A percentile compares a stretch with the other conserved stretches of the same genome.
Evolutionary conservation across 768 basidiomycete genomes (phyloP).

Genomic region (Lentinula raphanica): DNA sequence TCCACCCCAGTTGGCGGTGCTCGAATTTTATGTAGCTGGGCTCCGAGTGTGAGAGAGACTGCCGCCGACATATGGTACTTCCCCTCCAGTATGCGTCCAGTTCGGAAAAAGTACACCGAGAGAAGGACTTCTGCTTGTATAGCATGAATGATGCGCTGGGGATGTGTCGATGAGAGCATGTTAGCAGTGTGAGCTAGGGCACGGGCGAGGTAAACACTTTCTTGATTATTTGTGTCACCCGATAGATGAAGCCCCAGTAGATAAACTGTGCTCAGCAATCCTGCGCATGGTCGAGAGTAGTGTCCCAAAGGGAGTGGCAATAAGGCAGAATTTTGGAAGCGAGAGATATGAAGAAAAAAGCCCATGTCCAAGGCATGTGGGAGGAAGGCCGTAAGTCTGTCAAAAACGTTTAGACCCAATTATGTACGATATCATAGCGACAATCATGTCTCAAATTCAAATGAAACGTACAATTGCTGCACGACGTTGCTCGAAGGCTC

Average conservation of each 20-base stretch:
- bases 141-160: slow-evolving; percentile 25
- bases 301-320: slow-evolving; percentile 45
- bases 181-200: slow-evolving; percentile 32
- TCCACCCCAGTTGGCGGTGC: slow-evolving; percentile 29
- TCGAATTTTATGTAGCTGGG: slow-evolving; percentile 29
- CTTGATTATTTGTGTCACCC: slow-evolving; percentile 34
- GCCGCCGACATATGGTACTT: slow-evolving; percentile 35
- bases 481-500: slow-evolving; percentile 32
- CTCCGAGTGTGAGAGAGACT: slow-evolving; percentile 22
- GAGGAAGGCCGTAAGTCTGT: slow-evolving; percentile 54
- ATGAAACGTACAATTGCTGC: slow-evolving; percentile 25
- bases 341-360: slow-evolving; percentile 53
- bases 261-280: slow-evolving; percentile 43
- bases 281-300: slow-evolving; percentile 41
- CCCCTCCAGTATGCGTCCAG: slow-evolving; percentile 36
- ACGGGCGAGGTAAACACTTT: slow-evolving; percentile 42
- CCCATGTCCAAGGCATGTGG: slow-evolving; percentile 56
- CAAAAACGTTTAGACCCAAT: slow-evolving; percentile 4
- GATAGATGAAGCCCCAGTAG: slow-evolving; percentile 52
- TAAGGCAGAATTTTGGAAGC: slow-evolving; percentile 44
- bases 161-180: slow-evolving; percentile 14
- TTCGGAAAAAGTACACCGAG: slow-evolving; percentile 37
- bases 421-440: not conserved
- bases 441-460: not conserved
- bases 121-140: slow-evolving; percentile 38